Conservation (phyloP, 1,284 basidiomycete genomes). For the Sparassis latifolia region DNA sequence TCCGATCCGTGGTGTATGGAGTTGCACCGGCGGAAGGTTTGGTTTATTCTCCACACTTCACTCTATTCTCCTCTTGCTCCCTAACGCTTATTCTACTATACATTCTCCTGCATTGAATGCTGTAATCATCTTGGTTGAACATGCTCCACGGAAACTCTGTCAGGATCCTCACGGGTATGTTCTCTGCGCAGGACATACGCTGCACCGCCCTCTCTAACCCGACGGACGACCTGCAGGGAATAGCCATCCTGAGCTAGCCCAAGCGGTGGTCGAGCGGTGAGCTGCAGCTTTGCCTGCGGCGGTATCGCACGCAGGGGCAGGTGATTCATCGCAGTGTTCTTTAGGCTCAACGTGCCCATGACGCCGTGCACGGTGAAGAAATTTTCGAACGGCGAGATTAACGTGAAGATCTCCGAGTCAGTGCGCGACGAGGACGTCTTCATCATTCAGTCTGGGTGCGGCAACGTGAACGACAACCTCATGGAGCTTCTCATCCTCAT, state of each 20-base stretch:
- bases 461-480: slow-evolving; percentile 78
- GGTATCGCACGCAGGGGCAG: slow-evolving; percentile 25
- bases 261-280: slow-evolving; percentile 92
- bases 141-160: slow-evolving; percentile 94
- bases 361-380: slow-evolving; percentile 91
- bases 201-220: neutral
- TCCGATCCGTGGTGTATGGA: no score
- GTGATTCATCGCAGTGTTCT: slow-evolving; percentile 32
- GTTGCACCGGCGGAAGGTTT: no score
- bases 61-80: slow-evolving; percentile 5
- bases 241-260: slow-evolving; percentile 95
- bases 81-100: slow-evolving; percentile 9
- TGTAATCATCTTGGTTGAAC: slow-evolving; percentile 26
- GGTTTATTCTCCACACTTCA: no score
- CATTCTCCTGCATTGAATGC: slow-evolving; percentile 15
- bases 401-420: slow-evolving; percentile 89
- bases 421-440: slow-evolving; percentile 97
- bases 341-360: slow-evolving; percentile 85
- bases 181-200: neutral
- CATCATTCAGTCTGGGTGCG: slow-evolving; percentile 84
- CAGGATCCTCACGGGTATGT: slow-evolving; percentile 84
- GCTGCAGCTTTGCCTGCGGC: slow-evolving; percentile 49
- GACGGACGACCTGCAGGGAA: slow-evolving; percentile 61
- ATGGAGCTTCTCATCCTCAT: slow-evolving; percentile 91
- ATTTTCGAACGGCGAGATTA: slow-evolving; percentile 94